Evolutionary conservation across 1,284 basidiomycete species (phyloP).

Genomic region (Cryptococcus jaspeensis): DNA sequence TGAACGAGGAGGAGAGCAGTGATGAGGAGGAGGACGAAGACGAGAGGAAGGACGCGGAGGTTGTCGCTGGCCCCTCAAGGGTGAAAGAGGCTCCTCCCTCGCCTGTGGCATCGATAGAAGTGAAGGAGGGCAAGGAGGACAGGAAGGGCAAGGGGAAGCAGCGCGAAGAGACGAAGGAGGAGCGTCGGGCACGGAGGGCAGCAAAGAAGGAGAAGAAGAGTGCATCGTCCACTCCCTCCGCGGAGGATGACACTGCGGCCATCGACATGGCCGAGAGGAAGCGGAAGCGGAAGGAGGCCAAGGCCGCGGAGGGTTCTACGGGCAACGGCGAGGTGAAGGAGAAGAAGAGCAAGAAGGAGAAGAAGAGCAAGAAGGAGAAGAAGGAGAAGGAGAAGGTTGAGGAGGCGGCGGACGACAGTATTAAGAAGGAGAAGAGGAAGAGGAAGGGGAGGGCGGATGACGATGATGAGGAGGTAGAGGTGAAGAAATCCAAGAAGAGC

Average conservation of each 20-base stretch:
- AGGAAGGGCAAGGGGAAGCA: slow-evolving; percentile 8
- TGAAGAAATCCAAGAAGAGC: slow-evolving; percentile 1
- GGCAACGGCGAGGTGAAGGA: slow-evolving; percentile 7
- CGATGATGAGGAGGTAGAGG: not conserved
- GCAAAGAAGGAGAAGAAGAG: slow-evolving; percentile 24
- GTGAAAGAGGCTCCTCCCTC: not conserved
- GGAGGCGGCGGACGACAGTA: not conserved
- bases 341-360: slow-evolving; percentile 10
- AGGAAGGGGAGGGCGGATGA: slow-evolving; percentile 16
- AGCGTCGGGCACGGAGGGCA: slow-evolving; percentile 1
- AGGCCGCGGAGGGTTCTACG: not conserved
- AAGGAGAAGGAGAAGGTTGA: slow-evolving; percentile 1
- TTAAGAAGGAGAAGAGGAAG: slow-evolving; percentile 6
- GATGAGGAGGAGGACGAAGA: slow-evolving; percentile 16
- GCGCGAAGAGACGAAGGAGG: slow-evolving; percentile 1
- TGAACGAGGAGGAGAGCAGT: slow-evolving; percentile 24
- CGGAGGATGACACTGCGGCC: slow-evolving; percentile 6
- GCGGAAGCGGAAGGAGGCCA: not conserved
- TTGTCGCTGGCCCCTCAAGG: not conserved
- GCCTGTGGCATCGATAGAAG: not conserved
- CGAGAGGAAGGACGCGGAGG: slow-evolving; percentile 1
- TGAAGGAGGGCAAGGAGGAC: slow-evolving; percentile 2
- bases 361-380: slow-evolving; percentile 4
- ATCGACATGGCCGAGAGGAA: not conserved
- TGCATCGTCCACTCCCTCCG: no score